Base-by-base conservation (phyloP, 2,329 filamentous ascomycete genomes). In the Aspergillus caelatus region DNA sequence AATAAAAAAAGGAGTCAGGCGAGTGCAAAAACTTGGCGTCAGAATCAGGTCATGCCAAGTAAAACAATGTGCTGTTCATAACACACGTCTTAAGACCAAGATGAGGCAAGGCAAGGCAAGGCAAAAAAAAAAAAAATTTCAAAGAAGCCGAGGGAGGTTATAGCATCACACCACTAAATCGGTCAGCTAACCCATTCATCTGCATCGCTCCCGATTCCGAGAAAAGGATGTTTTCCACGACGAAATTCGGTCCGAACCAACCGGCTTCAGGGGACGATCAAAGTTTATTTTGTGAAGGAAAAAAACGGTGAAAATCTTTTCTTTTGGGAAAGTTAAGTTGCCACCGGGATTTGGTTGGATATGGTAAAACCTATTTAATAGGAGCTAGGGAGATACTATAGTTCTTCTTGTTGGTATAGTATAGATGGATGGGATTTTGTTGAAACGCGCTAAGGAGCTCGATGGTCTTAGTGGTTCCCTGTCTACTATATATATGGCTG, bases 91-190 rank as follows among this genome's bases (percentile, higher is more conserved):
- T 54, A 52, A 60, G 34, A 36, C 34, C 34, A 36, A 36, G 34
- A 43, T 10, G 11, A 34, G 36, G 36, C 36, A 41, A 41, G 16
- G 1, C 5, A 30, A 55, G 21, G n/a, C n/a, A n/a, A n/a, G n/a
- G n/a, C n/a, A 61, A 23, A 21, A 52, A 32, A 8, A 52, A 48
- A 64, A 46, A 58, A 57, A 57, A 10, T 41, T 34, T 30, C 50
- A 26, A 21, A 9, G 53, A 30, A 32, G 10, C 10, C 23, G 41
- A 60, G 10, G 30, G 23, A 48, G 34, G 30, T 21, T 32, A 43
- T 21, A 28, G 43, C n/a, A 61, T 61, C 58, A 56, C 21, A 62
- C 60, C 60, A 62, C 60, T 54, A 19, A n/a, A 43, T 53, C 43
- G 43, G 56, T 62, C 58, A 54, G 50, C 58, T 23, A 46, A 54